Base-by-base conservation (phyloP, 169 alveolate species). In the Neospora caninum region DNA sequence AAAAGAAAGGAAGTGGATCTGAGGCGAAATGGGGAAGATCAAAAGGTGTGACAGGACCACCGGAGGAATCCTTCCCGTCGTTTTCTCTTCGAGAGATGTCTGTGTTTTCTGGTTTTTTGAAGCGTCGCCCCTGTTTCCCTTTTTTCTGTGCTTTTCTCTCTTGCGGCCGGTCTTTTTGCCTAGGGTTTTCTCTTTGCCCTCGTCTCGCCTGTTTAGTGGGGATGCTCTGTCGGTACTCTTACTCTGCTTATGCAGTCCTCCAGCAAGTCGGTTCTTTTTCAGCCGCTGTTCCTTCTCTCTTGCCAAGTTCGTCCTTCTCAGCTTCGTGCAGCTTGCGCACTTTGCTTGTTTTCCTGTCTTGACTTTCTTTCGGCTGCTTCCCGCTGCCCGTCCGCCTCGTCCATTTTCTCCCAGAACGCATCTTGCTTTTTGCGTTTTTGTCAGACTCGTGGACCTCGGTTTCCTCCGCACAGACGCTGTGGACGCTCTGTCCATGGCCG, bases 401-500 rank as follows among this genome's bases (percentile, higher is more conserved):
- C 58, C 58, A 4, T 13, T 49, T 49, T 49, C 4, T 49, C 58
- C 13, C 22, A 49, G 58, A 49, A 49, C 58, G 39, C 43, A 43
- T 31, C 9, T 1, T 31, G 13, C 39, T 42, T 13, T 27, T 41
- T 18, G n/a, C n/a, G 16, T 82, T 38, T 22, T 82, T 6, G 36
- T 41, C 67, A 82, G 89, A 49, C 36, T 82, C 13, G 89, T 82
- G 0, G 89, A 82, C 36, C 89, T 82, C 69, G 89, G 89, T 49
- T 82, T 82, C 38, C 41, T 82, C 69, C 89, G 89, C 67, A 82
- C 89, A 9, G 89, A 82, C 67, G 89, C 89, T 22, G 89, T 82
- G 36, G 89, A 82, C 41, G 89, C 89, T 16, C 67, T 82, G n/a
- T 7, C 53, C 31, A 41, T 31, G 67, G 89, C 89, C 0, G 89